These are phyloP conservation scores for Boechera retrofracta DNA, from an alignment of 345 rosid species.

Conservation along the genomic window DNA sequence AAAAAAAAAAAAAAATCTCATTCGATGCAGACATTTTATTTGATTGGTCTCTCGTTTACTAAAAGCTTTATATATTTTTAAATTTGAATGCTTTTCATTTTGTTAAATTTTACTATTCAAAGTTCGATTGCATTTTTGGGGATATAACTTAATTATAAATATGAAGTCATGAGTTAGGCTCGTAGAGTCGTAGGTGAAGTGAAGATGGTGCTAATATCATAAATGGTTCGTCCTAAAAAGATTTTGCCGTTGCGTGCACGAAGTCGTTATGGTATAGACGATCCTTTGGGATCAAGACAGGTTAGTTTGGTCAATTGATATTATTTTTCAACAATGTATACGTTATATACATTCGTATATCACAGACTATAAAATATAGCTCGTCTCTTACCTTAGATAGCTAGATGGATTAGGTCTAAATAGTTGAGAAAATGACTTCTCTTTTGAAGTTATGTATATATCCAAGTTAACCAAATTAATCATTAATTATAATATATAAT, in stretches of 20 bases:
- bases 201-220: constrained; percentile 20
- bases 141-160: neutral
- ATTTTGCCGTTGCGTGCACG: constrained; percentile 44
- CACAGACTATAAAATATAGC: neutral
- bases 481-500: constrained; percentile 1
- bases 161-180: constrained; percentile 4
- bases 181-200: neutral
- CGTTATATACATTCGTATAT: neutral
- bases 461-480: constrained; percentile 22
- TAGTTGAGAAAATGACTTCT: neutral
- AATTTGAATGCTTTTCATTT: too few species aligned
- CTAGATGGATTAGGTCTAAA: constrained; percentile 19
- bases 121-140: neutral
- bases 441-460: neutral
- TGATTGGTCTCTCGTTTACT: neutral
- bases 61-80: too few species aligned
- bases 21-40: too few species aligned
- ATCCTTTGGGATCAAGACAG: constrained; percentile 29
- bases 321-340: constrained; percentile 17
- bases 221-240: constrained; percentile 5
- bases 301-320: constrained; percentile 28
- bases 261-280: constrained; percentile 13
- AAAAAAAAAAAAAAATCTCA: too few species aligned
- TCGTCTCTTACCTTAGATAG: constrained; percentile 26
- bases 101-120: too few species aligned